Base-by-base conservation (phyloP, 768 basidiomycete genomes). In the Mycena floridula region DNA sequence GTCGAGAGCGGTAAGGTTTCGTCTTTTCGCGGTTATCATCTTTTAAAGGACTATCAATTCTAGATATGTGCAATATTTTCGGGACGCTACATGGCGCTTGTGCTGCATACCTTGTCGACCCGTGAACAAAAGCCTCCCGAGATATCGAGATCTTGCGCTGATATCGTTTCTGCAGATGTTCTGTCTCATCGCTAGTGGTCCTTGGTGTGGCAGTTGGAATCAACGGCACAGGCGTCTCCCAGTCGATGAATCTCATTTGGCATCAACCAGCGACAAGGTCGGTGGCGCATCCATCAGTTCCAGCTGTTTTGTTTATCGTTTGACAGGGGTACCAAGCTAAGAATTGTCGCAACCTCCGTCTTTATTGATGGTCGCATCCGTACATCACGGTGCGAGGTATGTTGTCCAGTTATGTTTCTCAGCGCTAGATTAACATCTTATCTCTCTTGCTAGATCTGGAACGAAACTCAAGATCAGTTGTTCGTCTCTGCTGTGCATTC, bases 61-160 rank as follows among this genome's bases (percentile, higher is more conserved):
- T 37, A 81, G 80, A 80, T 43, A 81, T 82, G 79, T 63, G 76
- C 48, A 81, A 81, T 40, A 52, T 64, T 13, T 57, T 56, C 42
- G 65, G 70, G 7, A 67, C 61, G 15, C 44, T 82, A n/a, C 80
- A 82, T 42, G 80, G 79, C 2, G 78, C 65, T 5, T 81, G 78
- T 52, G 69, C 74, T 4, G 76, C 73, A 0, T 70, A 77, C 49
- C 63, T 82, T 24, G 66, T 81, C 24, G 79, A 81, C 58, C 64
- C 66, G 80, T 75, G n/a, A n/a, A n/a, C n/a, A n/a, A n/a, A 49
- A 22, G 76, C 59, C 28, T 12, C 25, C 25, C 26, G 7, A 36
- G 6, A 32, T 28, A 27, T 16, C 13, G 20, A 25, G n/a, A 20
- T 8, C 37, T 27, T 15, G 6, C 24, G 35, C 37, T 12, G 13